phyloP scores from a whole-genome alignment of 257 asterid genomes.

The Solanum piurae region DNA sequence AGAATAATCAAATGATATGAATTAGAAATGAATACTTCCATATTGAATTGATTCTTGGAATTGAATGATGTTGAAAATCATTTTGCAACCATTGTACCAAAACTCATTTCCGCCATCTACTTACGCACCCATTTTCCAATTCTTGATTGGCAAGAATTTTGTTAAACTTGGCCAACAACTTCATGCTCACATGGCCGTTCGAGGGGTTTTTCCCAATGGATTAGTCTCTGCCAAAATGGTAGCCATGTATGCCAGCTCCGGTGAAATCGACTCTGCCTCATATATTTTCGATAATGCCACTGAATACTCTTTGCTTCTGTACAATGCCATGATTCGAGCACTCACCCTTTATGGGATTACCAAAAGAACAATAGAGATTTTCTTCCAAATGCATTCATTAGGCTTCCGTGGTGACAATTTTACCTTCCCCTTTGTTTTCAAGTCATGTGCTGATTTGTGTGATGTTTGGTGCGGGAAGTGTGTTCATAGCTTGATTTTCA shows the following conservation, averaged over 20 bases:
- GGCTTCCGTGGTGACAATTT: slow-evolving; percentile 58
- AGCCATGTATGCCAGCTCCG: slow-evolving; percentile 93
- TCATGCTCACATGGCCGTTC: slow-evolving; percentile 54
- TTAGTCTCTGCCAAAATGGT: slow-evolving; percentile 73
- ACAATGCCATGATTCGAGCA: slow-evolving; percentile 74
- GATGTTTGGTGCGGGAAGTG: slow-evolving; percentile 27
- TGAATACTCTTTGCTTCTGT: slow-evolving; percentile 35
- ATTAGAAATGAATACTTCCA: neutral
- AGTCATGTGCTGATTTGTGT: slow-evolving; percentile 39
- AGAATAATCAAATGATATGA: no score
- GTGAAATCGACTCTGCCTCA: slow-evolving; percentile 56
- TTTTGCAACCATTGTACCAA: slow-evolving; percentile 30
- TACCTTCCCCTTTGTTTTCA: slow-evolving; percentile 76
- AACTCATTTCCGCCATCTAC: slow-evolving; percentile 22
- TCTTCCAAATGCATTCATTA: slow-evolving; percentile 28
- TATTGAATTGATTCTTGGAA: neutral
- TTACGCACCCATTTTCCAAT: slow-evolving; percentile 51
- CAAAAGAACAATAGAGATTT: slow-evolving; percentile 17
- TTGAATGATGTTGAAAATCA: slow-evolving; percentile 18
- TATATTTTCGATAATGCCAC: slow-evolving; percentile 25
- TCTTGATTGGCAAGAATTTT: slow-evolving; percentile 45
- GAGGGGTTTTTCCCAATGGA: slow-evolving; percentile 39
- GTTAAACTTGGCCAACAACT: slow-evolving; percentile 62
- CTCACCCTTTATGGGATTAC: slow-evolving; percentile 32
- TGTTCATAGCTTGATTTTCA: slow-evolving; percentile 44